Base-by-base conservation (phyloP, 2,329 filamentous ascomycete genomes). In the Alternaria burnsii region DNA sequence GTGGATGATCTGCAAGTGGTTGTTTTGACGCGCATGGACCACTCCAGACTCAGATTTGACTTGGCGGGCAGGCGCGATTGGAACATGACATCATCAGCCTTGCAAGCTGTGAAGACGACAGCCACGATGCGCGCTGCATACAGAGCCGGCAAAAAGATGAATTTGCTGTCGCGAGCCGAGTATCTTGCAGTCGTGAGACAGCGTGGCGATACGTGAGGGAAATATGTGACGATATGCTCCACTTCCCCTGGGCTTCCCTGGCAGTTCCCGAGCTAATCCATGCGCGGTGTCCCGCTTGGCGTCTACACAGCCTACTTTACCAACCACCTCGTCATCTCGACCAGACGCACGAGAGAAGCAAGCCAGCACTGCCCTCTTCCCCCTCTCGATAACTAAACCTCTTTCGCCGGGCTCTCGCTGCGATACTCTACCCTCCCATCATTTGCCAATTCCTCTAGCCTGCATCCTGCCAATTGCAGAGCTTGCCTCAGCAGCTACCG, bases 351-450 rank as follows among this genome's bases (percentile, higher is more conserved):
- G 46, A 43, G 20, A 18, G 28, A 20, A 20, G 26, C 51, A 24
- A 32, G 51, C 38, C 38, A 44, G 51, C 51, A 53, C 51, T 53
- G 51, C 51, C 51, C 40, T 24, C 46, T 14, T 34, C 18, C 30
- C 51, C 51, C 40, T 52, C 50, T 41, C 50, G 40, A 53, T 53
- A 53, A 53, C 51, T 53, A 52, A 57, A 57, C 44, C 46, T 32
- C 48, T 42, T 57, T 52, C 54, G 28, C 54, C 54, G 54, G 38
- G 44, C 10, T 16, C 24, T 43, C 46, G 44, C 53, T 57, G 54
- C 46, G 32, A 20, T 30, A 34, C 44, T 52, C 41, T 42, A 52
- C 26, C 26, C 36, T 26, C 54, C 24, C 43, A 36, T 24, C 18
- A 26, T 28, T 46, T 46, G 48, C 55, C 55, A 53, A 40, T 58